Evolutionary conservation across 1,284 basidiomycete genomes (phyloP), one percentile per base, ranked within the genome.

Genomic region (Tilletia walkeri): DNA sequence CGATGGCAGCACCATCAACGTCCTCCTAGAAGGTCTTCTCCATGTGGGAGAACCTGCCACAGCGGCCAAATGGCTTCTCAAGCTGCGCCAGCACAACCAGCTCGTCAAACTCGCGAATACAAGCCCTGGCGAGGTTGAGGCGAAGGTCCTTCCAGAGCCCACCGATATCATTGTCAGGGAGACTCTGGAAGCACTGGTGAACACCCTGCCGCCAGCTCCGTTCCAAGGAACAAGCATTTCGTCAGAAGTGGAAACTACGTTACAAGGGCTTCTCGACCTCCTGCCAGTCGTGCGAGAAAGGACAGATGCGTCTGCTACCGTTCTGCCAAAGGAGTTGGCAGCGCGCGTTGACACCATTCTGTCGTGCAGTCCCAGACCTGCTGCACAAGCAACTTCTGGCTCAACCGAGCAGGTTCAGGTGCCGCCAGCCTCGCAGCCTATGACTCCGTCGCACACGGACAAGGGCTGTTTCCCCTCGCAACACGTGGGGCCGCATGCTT

Each of bases 61-160:
- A 24, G 50, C 50, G 50, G 50, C n/a, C 50, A 53, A 53, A 6
- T 53, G 50, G 50, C 16, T 53, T 24, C 20, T 53, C 50, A 53
- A 53, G 50, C 16, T 53, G 18, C 50, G 50, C 16, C 10, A 53
- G 50, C 50, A 53, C 50, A 53, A 53, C 50, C 50, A 18, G 16
- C 50, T 53, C 16, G 50, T 53, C 20, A 18, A 24, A 24, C 16
- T 53, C 18, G 50, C 50, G 6, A 18, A 18, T 6, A 18, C 50
- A 6, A 53, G 50, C 50, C 50, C 50, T 10, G 50, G 7, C 50
- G 50, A 53, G 16, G 20, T 53, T 18, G 50, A 53, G 50, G 20
- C 50, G 6, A 53, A 53, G 50, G 6, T 53, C 1, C 50, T 53
- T 18, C 50, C 50, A 10, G 50, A 53, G 50, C 50, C 50, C 18